Evolutionary conservation across 1,284 basidiomycete species (phyloP).

Genomic region (Chalciporus sp.): DNA sequence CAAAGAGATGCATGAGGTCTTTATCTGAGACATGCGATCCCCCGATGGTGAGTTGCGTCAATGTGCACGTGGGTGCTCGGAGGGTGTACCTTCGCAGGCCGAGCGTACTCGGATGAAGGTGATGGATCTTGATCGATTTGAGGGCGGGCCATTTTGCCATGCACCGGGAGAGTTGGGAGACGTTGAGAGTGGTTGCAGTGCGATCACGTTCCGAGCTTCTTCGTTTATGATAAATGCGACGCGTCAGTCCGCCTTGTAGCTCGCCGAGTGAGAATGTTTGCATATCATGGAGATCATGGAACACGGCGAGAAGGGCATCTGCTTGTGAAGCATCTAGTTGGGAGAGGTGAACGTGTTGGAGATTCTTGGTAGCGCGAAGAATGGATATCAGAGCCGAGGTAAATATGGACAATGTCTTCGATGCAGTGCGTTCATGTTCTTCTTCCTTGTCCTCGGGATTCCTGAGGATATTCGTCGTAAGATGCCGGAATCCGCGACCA

Average conservation of each 20-base stretch:
- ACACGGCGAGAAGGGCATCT: constrained; percentile 11
- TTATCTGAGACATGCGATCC: constrained; percentile 18
- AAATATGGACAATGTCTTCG: constrained; percentile 4
- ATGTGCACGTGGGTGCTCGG: constrained; percentile 17
- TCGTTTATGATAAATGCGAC: neutral
- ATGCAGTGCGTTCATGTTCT: neutral
- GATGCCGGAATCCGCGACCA: constrained; percentile 11
- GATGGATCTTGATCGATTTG: constrained; percentile 10
- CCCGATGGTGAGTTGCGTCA: constrained; percentile 22
- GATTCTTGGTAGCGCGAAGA: constrained; percentile 22
- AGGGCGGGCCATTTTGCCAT: constrained; percentile 16
- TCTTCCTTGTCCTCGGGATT: constrained; percentile 4
- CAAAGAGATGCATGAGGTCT: constrained; percentile 18
- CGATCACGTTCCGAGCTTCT: neutral
- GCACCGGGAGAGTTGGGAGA: constrained; percentile 24
- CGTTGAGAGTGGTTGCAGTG: constrained; percentile 8
- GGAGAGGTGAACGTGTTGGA: constrained; percentile 16
- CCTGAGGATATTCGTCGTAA: constrained; percentile 22
- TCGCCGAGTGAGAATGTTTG: constrained; percentile 14
- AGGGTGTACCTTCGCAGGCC: constrained; percentile 16
- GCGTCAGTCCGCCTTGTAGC: neutral
- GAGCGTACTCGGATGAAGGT: constrained; percentile 13
- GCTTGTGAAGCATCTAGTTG: constrained; percentile 14
- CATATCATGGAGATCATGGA: constrained; percentile 13
- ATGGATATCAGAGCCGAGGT: constrained; percentile 22